These are phyloP conservation scores for Paecilomyces sp. DNA, from an alignment of 2,329 filamentous ascomycete species.

Conservation along the genomic window DNA sequence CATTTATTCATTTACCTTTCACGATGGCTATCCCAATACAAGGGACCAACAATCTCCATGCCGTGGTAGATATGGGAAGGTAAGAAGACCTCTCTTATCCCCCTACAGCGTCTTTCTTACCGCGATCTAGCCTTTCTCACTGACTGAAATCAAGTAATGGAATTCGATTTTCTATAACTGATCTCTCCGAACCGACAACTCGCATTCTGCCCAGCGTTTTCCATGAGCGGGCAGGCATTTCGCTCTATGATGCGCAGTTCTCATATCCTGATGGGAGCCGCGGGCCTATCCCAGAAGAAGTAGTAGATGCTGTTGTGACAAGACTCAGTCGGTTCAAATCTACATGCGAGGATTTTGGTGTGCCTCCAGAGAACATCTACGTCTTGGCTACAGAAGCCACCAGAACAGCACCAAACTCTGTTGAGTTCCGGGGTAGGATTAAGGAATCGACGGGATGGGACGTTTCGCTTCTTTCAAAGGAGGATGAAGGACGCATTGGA, in stretches of 20 bases:
- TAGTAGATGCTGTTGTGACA: conserved; percentile 59
- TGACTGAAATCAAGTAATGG: conserved; percentile 56
- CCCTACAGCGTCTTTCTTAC: background rate
- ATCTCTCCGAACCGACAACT: conserved; percentile 62
- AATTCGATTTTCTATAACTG: conserved; percentile 84
- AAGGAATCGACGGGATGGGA: conserved; percentile 56
- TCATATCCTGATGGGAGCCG: conserved; percentile 26
- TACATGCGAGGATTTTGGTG: conserved; percentile 63
- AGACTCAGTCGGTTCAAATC: conserved; percentile 63
- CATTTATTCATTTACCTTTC: background rate
- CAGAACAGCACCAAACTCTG: conserved; percentile 68
- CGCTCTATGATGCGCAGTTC: conserved; percentile 74
- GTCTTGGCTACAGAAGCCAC: conserved; percentile 88
- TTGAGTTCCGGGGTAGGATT: conserved; percentile 61
- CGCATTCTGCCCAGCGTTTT: conserved; percentile 72
- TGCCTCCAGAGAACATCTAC: conserved; percentile 56
- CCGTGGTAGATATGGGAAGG: conserved; percentile 37
- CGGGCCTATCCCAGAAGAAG: conserved; percentile 49
- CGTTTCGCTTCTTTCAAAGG: conserved; percentile 67
- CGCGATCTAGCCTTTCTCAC: background rate
- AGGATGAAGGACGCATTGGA: conserved; percentile 75
- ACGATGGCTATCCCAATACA: background rate
- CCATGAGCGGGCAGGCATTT: conserved; percentile 71
- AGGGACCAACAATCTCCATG: conserved; percentile 19
- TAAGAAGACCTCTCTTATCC: conserved; percentile 10